Base-by-base conservation (phyloP, 2,329 filamentous ascomycete species). In the Apiospora marii region DNA sequence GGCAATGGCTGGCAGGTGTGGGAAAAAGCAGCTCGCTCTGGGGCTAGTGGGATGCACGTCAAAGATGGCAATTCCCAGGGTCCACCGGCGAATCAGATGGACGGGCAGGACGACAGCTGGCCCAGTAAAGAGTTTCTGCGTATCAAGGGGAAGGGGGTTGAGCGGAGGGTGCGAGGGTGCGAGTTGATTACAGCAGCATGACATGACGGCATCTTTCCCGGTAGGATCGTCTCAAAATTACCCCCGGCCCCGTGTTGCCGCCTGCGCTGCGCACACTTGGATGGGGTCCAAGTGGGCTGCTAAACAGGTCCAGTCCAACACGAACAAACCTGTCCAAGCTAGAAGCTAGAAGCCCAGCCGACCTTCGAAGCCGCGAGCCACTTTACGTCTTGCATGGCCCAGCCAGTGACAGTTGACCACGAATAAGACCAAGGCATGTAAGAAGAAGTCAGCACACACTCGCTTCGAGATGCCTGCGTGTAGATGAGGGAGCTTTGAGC, bases 41-140 rank as follows among this genome's bases (percentile, higher is more conserved):
- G 27, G 51, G 27, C 27, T 61, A 61, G 53, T 30, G 53, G 16
- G 37, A 61, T 61, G 74, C 73, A 77, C 69, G 71, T 77, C 74
- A 73, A 77, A 77, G 75, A 76, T 75, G 74, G 75, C 70, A 75
- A 77, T 75, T 76, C 70, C 69, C 72, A 58, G 69, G 71, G 69
- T 51, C 37, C 14, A 70, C 43, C 30, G 27, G 61, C 75, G 74
- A 77, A 77, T 77, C 75, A 76, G 46, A 67, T 2, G 46, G 46
- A 22, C 14, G n/a, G 30, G 68, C 67, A 61, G 10, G 53, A 61
- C 53, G 34, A 37, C 53, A 61, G 30, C 53, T 37, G 53, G 53
- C 53, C 53, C 30, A 61, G 53, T 61, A 37, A 34, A 61, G 53
- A 61, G 53, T 37, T 61, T 34, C 53, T 61, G 53, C 53, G 53